These are phyloP conservation scores for Lodderomyces oxycetoniae DNA, from an alignment of 1,139 yeast genomes.

Conservation along the genomic window DNA sequence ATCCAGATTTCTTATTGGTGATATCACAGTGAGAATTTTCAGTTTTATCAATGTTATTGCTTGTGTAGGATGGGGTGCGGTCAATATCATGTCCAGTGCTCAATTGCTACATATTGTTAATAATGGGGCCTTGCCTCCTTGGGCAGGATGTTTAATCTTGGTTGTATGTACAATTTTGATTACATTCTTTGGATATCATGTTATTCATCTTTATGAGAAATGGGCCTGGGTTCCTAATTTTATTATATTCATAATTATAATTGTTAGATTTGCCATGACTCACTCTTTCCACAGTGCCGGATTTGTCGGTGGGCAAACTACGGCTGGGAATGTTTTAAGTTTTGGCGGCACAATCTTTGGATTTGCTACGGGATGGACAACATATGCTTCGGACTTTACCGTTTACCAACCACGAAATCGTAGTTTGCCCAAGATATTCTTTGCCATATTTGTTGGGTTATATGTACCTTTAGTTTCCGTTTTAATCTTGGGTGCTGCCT, in stretches of 20 bases:
- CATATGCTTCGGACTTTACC: slow-evolving; percentile 89
- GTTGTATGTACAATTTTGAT: slow-evolving; percentile 65
- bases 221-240: slow-evolving; percentile 86
- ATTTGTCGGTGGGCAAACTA: slow-evolving; percentile 49
- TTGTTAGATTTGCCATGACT: slow-evolving; percentile 68
- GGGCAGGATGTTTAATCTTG: slow-evolving; percentile 85
- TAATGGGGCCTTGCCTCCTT: slow-evolving; percentile 67
- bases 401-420: slow-evolving; percentile 72
- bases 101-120: slow-evolving; percentile 78
- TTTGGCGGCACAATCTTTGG: slow-evolving; percentile 86
- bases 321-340: slow-evolving; percentile 75
- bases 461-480: slow-evolving; percentile 65
- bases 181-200: slow-evolving; percentile 81
- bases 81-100: slow-evolving; percentile 85
- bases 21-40: slow-evolving; percentile 68
- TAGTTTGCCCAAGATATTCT: slow-evolving; percentile 55
- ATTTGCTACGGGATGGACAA: slow-evolving; percentile 93
- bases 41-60: slow-evolving; percentile 76
- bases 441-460: slow-evolving; percentile 60
- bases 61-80: slow-evolving; percentile 95
- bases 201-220: slow-evolving; percentile 77
- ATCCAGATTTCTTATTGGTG: slow-evolving; percentile 75
- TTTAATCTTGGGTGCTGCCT: slow-evolving; percentile 83
- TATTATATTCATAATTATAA: slow-evolving; percentile 67
- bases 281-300: slow-evolving; percentile 51